phyloP scores from a whole-genome alignment of 805 yeast genomes.

The Saccharomycopsis schoenii region DNA sequence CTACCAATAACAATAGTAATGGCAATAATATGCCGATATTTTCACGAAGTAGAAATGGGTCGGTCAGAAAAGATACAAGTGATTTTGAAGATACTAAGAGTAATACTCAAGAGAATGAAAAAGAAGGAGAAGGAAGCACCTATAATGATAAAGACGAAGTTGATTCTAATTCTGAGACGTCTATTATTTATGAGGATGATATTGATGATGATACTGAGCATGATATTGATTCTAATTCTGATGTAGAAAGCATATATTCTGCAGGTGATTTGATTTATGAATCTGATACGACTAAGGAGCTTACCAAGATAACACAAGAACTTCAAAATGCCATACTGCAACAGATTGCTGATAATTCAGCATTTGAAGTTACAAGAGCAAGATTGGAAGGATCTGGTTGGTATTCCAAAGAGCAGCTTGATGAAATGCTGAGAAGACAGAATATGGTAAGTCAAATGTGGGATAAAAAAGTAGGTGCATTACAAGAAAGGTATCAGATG shows the following conservation, averaged over 20 bases:
- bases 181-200: neutral
- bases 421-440: constrained; percentile 11
- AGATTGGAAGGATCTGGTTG: constrained; percentile 17
- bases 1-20: neutral
- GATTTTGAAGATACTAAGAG: neutral
- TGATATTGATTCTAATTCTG: neutral
- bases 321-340: neutral
- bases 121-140: neutral
- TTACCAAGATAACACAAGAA: neutral
- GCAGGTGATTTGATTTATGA: neutral
- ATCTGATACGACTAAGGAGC: neutral
- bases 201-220: neutral
- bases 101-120: neutral
- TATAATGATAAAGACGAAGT: neutral
- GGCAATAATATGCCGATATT: neutral
- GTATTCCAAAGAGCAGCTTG: constrained; percentile 16
- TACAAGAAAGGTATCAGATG: constrained; percentile 6
- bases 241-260: neutral
- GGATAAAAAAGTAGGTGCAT: constrained; percentile 6
- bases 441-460: constrained; percentile 4
- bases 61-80: neutral
- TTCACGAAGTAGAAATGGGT: neutral
- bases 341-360: constrained; percentile 10
- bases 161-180: neutral
- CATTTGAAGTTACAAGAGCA: constrained; percentile 12